Evolutionary conservation across 2,329 filamentous ascomycete genomes (phyloP), one percentile per base, ranked within the genome.

Genomic region (Fusarium circinatum): DNA sequence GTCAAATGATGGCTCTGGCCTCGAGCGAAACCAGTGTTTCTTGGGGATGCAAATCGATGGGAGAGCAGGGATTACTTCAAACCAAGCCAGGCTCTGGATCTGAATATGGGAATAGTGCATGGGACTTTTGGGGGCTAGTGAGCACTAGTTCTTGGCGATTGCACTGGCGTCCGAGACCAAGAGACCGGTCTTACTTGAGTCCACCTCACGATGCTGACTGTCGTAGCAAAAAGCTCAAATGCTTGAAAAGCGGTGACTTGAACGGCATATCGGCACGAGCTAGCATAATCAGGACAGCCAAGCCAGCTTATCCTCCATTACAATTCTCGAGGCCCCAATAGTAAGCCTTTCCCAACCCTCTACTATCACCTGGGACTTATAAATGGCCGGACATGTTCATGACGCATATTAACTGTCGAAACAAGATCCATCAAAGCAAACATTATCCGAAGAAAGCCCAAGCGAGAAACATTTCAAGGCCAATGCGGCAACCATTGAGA

Each of bases 341-440:
- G 20, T 22, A 12, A 18, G 34, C 20, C 3, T 9, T 20, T 8
- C 17, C 8, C 12, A 34, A 14, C 17, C 12, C 30, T 24, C 11
- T 13, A 3, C 4, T 36, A 5, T 13, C 9, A 5, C 3, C 0
- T 15, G 1, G 4, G 4, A 8, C 9, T 2, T 24, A 3, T 36
- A 2, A 36, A 26, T 17, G n/a, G 32, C 18, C 2, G 3, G 7
- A 18, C 0, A 24, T 20, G 12, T 17, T 7, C 32, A 26, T 2
- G 24, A 13, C 28, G 4, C 8, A 54, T 9, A 26, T 28, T 28
- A 8, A 9, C 24, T 3, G 13, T 4, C 8, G 0, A 24, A 24
- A 2, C 3, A 20, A 1, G 0, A 3, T 51, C 4, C n/a, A 24
- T 14, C 1, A 24, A 4, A 24, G 4, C 0, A 24, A 8, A 1